Base-by-base conservation (phyloP, 805 yeast species). In the Saturnispora sekii region DNA sequence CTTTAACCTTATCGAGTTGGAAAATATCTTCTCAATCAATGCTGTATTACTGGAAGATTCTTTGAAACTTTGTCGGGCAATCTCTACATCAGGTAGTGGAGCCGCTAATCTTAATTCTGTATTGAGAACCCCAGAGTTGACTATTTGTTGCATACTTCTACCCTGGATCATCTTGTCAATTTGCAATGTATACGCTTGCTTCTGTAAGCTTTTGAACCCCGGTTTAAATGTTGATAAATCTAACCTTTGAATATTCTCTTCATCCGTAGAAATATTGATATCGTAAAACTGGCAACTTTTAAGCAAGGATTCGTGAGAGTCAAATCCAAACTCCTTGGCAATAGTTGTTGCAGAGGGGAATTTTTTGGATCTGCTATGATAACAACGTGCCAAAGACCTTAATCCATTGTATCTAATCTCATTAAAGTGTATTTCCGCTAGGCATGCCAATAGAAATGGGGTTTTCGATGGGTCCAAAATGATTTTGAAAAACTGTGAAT, bases 381-480 rank as follows among this genome's bases (percentile, higher is more conserved):
- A 72, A 0, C 88, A 66, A 47, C 75, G 67, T 4, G 83, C 65
- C 66, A 93, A 67, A 0, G 86, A 66, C 53, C 76, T 77, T 46
- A 90, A 58, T 0, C 90, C 88, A 54, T 77, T 77, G 51, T 83
- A 79, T 38, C 97, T 63, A 3, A 88, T 68, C 46, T 87, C 90
- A 54, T 83, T 84, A 57, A 86, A 77, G 53, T 84, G 88, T 2
- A 80, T 77, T 58, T 93, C 96, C 15, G 85, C 62, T 33, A 90
- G 64, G 48, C 90, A 87, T 2, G 85, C 70, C 58, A 87, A 61
- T 26, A 89, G 64, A 45, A 79, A 73, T 1, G 96, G 93, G 1
- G 77, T 72, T 21, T 38, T 45, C 6, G 62, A 56, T 3, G 70
- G 63, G 36, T 71, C 63, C 34, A 79, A 64, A 8, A 76, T 66